Base-by-base conservation (phyloP, 2,329 filamentous ascomycete species). In the Aspergillus terreus region DNA sequence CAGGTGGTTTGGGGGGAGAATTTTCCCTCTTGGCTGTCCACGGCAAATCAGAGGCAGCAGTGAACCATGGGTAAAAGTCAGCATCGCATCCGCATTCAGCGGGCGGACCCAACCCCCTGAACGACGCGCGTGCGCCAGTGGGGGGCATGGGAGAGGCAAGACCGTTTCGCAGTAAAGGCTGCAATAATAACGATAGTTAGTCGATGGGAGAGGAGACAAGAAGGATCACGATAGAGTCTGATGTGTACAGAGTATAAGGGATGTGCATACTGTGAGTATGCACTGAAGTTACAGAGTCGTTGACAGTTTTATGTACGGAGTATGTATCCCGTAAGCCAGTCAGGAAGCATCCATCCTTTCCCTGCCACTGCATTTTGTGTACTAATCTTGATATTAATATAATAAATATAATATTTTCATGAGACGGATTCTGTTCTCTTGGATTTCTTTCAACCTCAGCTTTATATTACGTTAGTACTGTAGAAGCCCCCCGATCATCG, bases 41-140 rank as follows among this genome's bases (percentile, higher is more conserved):
- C 17, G 33, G 25, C 55, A 53, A 56, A 57, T 57, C 48, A 57
- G 41, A 55, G 40, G 45, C 23, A 11, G 27, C n/a, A 17, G 44
- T 41, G 44, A 51, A 46, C 38, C 44, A 33, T 51, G 49, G 49
- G 21, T 44, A 30, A 30, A 46, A 23, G 19, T 36, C 35, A 50
- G 36, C 44, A 56, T 49, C 45, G 33, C 55, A 58, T 52, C 52
- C 58, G 52, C 53, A 57, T 55, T 51, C 46, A 54, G 55, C 6
- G 55, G 45, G 56, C 53, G 51, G 56, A 59, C 49, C 51, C 50
- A 47, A 38, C 49, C 57, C 58, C 58, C 58, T 58, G 56, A 57
- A 53, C 46, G 58, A 57, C 58, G 56, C 58, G 58, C 52, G 57
- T 61, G 57, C 57, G 50, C 49, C 40, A 50, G 35, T 46, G 49